phyloP scores from a whole-genome alignment of 2,329 filamentous ascomycete genomes.

The Trichoderma sp. region DNA sequence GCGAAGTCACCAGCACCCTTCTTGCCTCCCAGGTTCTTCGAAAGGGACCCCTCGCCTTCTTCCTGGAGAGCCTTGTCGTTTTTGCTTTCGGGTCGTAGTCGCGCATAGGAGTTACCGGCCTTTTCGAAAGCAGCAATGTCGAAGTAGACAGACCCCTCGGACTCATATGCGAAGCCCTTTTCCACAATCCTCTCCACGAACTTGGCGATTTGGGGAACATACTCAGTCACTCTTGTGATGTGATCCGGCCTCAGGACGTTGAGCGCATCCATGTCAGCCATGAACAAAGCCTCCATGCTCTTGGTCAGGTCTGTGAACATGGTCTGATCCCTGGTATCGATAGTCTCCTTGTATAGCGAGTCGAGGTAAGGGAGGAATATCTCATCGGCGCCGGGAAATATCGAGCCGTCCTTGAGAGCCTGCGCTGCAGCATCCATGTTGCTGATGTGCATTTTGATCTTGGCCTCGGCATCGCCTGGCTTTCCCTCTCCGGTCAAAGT shows the following conservation, averaged over 20 bases:
- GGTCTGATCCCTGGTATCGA: conserved; percentile 63
- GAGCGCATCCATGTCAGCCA: conserved; percentile 81
- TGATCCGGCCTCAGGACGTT: conserved; percentile 83
- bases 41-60: conserved; percentile 85
- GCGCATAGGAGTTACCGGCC: conserved; percentile 80
- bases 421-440: conserved; percentile 57
- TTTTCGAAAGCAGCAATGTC: conserved; percentile 86
- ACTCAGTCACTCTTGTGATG: conserved; percentile 89
- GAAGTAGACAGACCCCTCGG: conserved; percentile 89
- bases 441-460: conserved; percentile 86
- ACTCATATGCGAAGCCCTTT: conserved; percentile 83
- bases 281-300: conserved; percentile 85
- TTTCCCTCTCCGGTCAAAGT: conserved; percentile 59
- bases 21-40: conserved; percentile 65
- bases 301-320: conserved; percentile 87
- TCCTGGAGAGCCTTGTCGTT: conserved; percentile 82
- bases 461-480: conserved; percentile 77
- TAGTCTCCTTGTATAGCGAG: conserved; percentile 62
- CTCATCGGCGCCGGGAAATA: conserved; percentile 61
- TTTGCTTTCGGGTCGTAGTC: conserved; percentile 80
- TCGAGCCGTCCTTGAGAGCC: conserved; percentile 51
- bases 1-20: conserved; percentile 82
- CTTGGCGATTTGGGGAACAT: conserved; percentile 79
- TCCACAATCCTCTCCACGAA: conserved; percentile 82
- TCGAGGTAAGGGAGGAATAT: conserved; percentile 85